Evolutionary conservation across 306 rosid species (phyloP).

Genomic region (Trifolium pratense): DNA sequence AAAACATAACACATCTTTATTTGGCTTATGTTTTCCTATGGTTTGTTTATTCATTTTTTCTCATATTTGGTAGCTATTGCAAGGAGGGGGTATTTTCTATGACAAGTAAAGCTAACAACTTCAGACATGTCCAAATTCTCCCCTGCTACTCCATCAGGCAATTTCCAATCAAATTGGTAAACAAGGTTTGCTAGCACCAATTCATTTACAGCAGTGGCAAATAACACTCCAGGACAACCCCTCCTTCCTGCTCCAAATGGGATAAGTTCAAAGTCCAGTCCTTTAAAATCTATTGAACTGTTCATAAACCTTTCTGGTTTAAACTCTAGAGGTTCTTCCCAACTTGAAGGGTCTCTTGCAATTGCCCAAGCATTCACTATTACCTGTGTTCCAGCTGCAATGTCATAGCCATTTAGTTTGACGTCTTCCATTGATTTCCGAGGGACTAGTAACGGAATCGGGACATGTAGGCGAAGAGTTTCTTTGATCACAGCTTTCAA

Average conservation of each 20-base stretch:
- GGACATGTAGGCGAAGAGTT: neutral
- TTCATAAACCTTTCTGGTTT: neutral
- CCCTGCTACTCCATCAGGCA: neutral
- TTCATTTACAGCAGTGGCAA: neutral
- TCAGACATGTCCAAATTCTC: conserved; percentile 20
- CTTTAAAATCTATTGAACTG: neutral
- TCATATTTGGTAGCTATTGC: neutral
- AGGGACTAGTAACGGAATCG: no score
- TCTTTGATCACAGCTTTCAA: neutral
- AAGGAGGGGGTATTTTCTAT: conserved; percentile 3
- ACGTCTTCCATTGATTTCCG: neutral
- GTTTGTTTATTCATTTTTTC: no score
- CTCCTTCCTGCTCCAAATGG: neutral
- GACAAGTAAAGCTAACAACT: neutral
- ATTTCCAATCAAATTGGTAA: neutral
- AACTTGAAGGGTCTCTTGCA: neutral
- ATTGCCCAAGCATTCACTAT: neutral
- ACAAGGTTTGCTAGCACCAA: neutral
- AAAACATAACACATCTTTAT: no score
- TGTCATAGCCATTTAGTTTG: neutral
- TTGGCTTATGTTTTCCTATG: no score
- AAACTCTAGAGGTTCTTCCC: neutral
- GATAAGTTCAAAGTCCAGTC: neutral
- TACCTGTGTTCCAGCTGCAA: neutral
- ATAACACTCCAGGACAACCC: no score